phyloP scores from a whole-genome alignment of 106 monocot species.

The Ottelia alismoides region DNA sequence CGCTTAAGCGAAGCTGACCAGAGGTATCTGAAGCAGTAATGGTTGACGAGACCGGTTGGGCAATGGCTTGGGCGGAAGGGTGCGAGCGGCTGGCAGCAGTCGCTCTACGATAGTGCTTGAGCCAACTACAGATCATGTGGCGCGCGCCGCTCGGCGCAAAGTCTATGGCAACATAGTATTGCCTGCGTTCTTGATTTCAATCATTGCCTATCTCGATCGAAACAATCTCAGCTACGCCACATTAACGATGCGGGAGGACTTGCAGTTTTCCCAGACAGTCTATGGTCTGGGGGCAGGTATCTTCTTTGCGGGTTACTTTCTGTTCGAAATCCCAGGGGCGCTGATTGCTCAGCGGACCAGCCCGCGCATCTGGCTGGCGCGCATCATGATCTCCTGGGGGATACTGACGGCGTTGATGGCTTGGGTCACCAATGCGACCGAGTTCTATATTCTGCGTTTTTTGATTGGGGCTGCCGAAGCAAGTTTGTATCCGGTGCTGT shows the following conservation, averaged over 20 bases:
- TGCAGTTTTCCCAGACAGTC: background rate
- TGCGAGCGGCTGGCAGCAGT: too few species aligned
- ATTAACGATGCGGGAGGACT: background rate
- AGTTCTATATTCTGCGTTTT: background rate
- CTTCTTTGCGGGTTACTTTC: background rate
- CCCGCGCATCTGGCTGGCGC: background rate
- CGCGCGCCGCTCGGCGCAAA: too few species aligned
- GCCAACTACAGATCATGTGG: too few species aligned
- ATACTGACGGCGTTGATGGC: background rate
- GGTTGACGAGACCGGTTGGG: too few species aligned
- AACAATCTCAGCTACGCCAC: background rate
- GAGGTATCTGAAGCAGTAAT: too few species aligned
- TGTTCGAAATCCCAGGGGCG: background rate
- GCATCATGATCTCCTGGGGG: conserved; percentile 1
- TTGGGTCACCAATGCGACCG: background rate
- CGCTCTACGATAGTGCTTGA: too few species aligned
- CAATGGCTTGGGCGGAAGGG: too few species aligned
- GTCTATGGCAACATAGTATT: too few species aligned
- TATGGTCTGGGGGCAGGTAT: background rate
- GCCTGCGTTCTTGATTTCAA: too few species aligned
- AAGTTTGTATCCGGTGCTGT: too few species aligned
- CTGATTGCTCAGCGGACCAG: background rate
- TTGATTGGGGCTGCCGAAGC: conserved; percentile 4
- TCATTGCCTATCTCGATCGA: too few species aligned
- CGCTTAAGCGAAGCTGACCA: too few species aligned